phyloP scores from a whole-genome alignment of 805 yeast species.

The Candida rishiriensis region DNA sequence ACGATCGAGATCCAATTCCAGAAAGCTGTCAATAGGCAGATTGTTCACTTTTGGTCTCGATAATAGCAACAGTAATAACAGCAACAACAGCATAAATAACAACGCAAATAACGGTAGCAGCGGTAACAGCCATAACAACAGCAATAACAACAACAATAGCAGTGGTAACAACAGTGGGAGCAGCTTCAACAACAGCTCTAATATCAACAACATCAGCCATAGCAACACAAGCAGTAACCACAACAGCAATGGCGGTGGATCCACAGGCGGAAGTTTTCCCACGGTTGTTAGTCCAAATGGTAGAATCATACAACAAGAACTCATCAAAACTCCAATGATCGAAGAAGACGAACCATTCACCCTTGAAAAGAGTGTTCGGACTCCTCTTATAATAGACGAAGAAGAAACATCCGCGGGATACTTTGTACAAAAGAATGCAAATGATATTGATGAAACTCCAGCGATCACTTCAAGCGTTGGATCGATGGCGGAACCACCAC shows the following conservation, averaged over 20 bases:
- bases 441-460: neutral
- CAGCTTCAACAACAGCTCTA: no score
- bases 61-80: slow-evolving; percentile 1
- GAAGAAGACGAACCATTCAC: slow-evolving; percentile 15
- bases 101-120: neutral
- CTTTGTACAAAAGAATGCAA: slow-evolving; percentile 1
- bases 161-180: slow-evolving; percentile 7
- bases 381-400: slow-evolving; percentile 19
- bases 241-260: neutral
- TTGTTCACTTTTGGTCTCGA: slow-evolving; percentile 35
- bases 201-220: neutral
- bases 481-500: slow-evolving; percentile 3
- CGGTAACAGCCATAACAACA: neutral
- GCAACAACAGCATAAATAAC: neutral
- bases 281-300: no score
- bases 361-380: slow-evolving; percentile 10
- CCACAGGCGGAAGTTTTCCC: slow-evolving; percentile 4
- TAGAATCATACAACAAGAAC: slow-evolving; percentile 4
- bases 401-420: slow-evolving; percentile 8
- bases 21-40: slow-evolving; percentile 32
- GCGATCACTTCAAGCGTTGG: neutral
- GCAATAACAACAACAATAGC: no score
- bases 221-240: neutral
- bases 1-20: slow-evolving; percentile 38
- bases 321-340: slow-evolving; percentile 13